These are phyloP conservation scores for Gaeumannomyces sp. DNA, from an alignment of 2,329 filamentous ascomycete genomes.

Conservation along the genomic window DNA sequence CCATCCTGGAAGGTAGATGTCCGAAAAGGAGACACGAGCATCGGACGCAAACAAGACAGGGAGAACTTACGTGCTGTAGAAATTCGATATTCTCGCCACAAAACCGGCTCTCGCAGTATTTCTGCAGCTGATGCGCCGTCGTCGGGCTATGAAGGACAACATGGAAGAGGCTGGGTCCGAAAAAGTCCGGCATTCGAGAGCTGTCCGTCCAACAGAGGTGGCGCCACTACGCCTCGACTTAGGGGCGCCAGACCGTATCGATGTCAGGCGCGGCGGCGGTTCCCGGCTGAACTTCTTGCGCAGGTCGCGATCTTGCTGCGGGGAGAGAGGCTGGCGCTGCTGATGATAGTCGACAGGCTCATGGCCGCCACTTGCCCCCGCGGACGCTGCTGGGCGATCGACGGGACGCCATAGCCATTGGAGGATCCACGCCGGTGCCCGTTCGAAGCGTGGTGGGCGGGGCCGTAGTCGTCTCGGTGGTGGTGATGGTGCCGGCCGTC, in stretches of 20 bases:
- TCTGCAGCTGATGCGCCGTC: conserved; percentile 34
- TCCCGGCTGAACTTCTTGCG: not conserved
- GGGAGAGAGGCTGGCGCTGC: not conserved
- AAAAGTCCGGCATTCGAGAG: conserved; percentile 31
- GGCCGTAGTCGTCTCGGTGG: not conserved
- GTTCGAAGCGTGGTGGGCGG: not conserved
- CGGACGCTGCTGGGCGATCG: not conserved
- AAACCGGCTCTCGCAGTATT: conserved; percentile 32
- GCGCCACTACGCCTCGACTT: conserved; percentile 8
- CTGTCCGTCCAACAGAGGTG: conserved; percentile 12
- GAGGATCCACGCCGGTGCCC: not conserved
- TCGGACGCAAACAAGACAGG: not conserved
- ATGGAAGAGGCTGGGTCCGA: conserved; percentile 33
- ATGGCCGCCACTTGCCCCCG: not conserved
- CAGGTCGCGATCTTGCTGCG: not conserved
- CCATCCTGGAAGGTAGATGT: not conserved
- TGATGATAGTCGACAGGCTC: not conserved
- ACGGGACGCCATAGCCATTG: not conserved
- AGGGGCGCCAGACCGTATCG: not conserved
- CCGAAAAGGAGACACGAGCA: not conserved
- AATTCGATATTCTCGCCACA: conserved; percentile 39
- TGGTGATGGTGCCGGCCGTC: no score
- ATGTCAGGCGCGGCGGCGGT: not conserved
- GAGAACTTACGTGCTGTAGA: conserved; percentile 22
- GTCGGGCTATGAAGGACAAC: conserved; percentile 35